phyloP scores from a whole-genome alignment of 2,329 filamentous ascomycete species.

The Eutypa lata region DNA sequence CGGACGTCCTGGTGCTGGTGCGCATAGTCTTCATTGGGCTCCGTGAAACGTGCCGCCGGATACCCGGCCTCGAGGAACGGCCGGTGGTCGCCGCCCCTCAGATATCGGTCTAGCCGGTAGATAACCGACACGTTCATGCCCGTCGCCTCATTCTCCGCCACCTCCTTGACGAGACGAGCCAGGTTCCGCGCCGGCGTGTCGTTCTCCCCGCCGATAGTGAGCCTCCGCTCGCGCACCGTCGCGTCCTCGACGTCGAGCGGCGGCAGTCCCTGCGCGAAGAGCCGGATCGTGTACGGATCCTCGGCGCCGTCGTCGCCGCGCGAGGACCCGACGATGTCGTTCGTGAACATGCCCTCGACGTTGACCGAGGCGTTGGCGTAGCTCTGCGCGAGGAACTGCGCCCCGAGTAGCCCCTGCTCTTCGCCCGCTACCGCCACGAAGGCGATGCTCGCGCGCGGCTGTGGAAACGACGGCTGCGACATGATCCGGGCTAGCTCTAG shows the following conservation, averaged over 20 bases:
- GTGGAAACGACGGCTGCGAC: constrained; percentile 35
- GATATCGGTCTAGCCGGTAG: constrained; percentile 54
- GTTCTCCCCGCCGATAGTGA: constrained; percentile 50
- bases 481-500: constrained; percentile 54
- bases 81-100: constrained; percentile 54
- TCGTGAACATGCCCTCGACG: constrained; percentile 56
- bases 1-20: constrained; percentile 57
- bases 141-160: constrained; percentile 47
- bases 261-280: constrained; percentile 50
- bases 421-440: constrained; percentile 57
- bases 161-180: constrained; percentile 52
- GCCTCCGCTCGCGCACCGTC: constrained; percentile 32
- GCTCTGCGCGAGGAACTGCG: constrained; percentile 48
- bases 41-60: constrained; percentile 53
- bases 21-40: constrained; percentile 54
- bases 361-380: constrained; percentile 45
- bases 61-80: constrained; percentile 55
- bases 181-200: constrained; percentile 54
- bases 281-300: constrained; percentile 50
- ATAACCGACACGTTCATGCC: constrained; percentile 55
- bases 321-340: constrained; percentile 54
- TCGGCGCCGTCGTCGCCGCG: constrained; percentile 41
- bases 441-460: constrained; percentile 49
- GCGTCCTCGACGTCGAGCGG: constrained; percentile 36
- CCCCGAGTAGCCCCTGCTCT: constrained; percentile 53